Conservation (phyloP, 108 stramenopile species). For the Skeletonema marinoi region DNA sequence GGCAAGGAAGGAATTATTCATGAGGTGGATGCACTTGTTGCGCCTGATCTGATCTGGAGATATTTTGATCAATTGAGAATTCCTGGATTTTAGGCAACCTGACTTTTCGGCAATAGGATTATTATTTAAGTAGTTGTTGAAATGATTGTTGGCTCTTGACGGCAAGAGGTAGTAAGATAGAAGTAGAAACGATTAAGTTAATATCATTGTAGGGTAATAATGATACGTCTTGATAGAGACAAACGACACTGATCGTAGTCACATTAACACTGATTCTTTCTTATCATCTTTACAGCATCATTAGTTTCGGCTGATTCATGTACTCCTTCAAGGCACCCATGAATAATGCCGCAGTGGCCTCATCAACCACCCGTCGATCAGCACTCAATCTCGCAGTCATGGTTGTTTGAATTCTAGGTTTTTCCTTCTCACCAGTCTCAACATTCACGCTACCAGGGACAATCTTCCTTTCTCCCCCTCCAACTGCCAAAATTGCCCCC, state of each 20-base stretch:
- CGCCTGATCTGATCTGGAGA: slow-evolving; percentile 51
- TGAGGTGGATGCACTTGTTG: slow-evolving; percentile 48
- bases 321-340: slow-evolving; percentile 91
- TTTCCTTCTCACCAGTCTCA: slow-evolving; percentile 50
- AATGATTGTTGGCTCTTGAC: neutral
- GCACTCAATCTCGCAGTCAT: slow-evolving; percentile 97
- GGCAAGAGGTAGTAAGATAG: neutral
- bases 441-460: slow-evolving; percentile 63
- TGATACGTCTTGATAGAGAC: neutral
- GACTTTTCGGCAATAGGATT: too few species aligned
- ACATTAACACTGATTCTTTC: neutral
- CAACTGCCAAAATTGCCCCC: slow-evolving; percentile 97
- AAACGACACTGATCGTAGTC: neutral
- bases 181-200: neutral
- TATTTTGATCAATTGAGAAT: slow-evolving; percentile 50
- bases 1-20: slow-evolving; percentile 39
- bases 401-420: slow-evolving; percentile 60
- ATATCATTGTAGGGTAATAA: neutral
- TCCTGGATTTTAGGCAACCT: slow-evolving; percentile 31
- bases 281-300: slow-evolving; percentile 77
- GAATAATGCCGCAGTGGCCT: slow-evolving; percentile 93
- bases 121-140: neutral
- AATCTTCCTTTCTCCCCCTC: slow-evolving; percentile 86
- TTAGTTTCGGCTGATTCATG: slow-evolving; percentile 87
- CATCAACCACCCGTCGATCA: slow-evolving; percentile 98